These are phyloP conservation scores for Alternaria burnsii DNA, from an alignment of 2,329 filamentous ascomycete species.

Conservation along the genomic window DNA sequence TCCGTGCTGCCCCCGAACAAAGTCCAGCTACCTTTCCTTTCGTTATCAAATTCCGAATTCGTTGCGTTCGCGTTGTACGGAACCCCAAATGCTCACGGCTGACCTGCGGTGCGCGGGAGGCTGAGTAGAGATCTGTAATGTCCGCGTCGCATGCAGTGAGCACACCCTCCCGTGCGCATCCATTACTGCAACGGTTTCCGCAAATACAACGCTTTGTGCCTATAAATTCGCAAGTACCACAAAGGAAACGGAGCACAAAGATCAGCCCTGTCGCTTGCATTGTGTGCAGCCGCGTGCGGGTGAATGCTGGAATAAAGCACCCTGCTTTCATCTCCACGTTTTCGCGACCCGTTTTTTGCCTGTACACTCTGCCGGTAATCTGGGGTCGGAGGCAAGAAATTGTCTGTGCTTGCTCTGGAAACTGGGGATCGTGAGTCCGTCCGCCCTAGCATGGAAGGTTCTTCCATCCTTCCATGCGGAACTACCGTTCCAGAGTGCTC, in stretches of 20 bases:
- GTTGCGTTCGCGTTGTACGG: conserved; percentile 6
- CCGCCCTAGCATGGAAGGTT: conserved; percentile 17
- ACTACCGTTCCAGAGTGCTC: background rate
- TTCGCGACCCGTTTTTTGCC: conserved; percentile 18
- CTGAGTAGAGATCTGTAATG: conserved; percentile 41
- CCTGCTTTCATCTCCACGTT: conserved; percentile 12
- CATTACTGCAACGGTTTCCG: conserved; percentile 1
- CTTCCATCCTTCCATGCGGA: conserved; percentile 23
- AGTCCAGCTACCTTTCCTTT: conserved; percentile 13
- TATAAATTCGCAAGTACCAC: background rate
- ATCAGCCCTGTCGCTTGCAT: conserved; percentile 10
- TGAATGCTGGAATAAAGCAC: background rate
- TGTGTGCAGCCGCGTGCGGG: conserved; percentile 18
- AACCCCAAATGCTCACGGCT: conserved; percentile 23
- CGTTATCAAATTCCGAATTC: conserved; percentile 5
- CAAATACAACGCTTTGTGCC: conserved; percentile 2
- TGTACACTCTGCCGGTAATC: conserved; percentile 22
- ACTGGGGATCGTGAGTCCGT: conserved; percentile 8
- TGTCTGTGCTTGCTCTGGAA: conserved; percentile 22
- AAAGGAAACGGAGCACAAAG: conserved; percentile 11
- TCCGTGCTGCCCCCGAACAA: conserved; percentile 6
- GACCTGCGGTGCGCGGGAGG: conserved; percentile 29
- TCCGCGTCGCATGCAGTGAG: conserved; percentile 41
- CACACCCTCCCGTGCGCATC: conserved; percentile 33
- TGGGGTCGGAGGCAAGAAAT: conserved; percentile 16